Percentiles rank a stretch among this genome's conserved stretches.
Conservation (phyloP, 2,329 filamentous ascomycete species). For the Erysiphe pulchra region DNA sequence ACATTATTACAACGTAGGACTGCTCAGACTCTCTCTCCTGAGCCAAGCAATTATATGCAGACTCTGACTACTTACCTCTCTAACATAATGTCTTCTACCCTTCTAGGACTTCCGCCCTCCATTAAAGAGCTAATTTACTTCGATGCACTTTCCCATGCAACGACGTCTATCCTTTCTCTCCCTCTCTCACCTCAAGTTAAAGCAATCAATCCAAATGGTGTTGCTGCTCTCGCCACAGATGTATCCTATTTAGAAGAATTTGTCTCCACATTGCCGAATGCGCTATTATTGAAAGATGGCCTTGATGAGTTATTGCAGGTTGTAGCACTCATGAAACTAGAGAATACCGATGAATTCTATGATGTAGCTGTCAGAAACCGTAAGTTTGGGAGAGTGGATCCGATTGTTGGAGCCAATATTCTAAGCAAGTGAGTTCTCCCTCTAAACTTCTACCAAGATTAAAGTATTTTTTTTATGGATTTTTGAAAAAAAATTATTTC, state of each 20-base stretch:
- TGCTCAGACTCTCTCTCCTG: constrained; percentile 31
- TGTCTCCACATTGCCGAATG: constrained; percentile 62
- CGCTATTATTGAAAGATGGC: constrained; percentile 64
- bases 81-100: constrained; percentile 88
- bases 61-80: constrained; percentile 78
- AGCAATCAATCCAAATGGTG: constrained; percentile 68
- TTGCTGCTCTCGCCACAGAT: constrained; percentile 57
- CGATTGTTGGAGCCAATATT: constrained; percentile 63
- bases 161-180: constrained; percentile 43
- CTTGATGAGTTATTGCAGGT: constrained; percentile 88
- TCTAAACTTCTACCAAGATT: background rate
- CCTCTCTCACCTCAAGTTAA: constrained; percentile 30
- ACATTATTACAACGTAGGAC: constrained; percentile 17
- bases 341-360: constrained; percentile 93
- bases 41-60: constrained; percentile 85
- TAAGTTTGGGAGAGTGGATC: constrained; percentile 83
- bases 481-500: too few species aligned
- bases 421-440: constrained; percentile 51
- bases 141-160: constrained; percentile 76
- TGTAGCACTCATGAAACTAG: constrained; percentile 59
- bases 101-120: constrained; percentile 75
- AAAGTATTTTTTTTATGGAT: too few species aligned
- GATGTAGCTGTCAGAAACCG: constrained; percentile 74
- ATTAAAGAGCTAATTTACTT: constrained; percentile 98
- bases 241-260: constrained; percentile 66